Evolutionary conservation across 306 rosid species (phyloP), one percentile per base, ranked within the genome.

Genomic region (Amphicarpaea edgeworthii): DNA sequence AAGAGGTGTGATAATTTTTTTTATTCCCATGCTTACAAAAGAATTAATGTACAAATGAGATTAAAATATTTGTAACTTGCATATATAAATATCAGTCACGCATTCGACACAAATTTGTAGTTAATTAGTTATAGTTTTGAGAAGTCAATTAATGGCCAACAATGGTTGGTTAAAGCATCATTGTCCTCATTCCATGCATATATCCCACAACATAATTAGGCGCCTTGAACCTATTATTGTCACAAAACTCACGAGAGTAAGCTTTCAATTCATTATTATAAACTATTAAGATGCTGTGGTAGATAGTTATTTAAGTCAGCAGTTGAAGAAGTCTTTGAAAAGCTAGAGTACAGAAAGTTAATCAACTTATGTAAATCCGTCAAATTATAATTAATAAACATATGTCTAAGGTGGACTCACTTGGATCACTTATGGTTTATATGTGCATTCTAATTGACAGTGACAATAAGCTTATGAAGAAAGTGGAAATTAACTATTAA

Each of bases 281-380:
- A 47, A 53, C 17, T 68, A n/a, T 20, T 66, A 23, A 80, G 41
- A 37, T 75, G 24, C 7, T 49, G 77, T 0, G 72, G 85, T 70
- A 50, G 78, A 70, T 76, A 49, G 57, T 53, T 28, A 76, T 76
- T 82, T 43, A 70, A 76, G 38, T 76, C 20, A 70, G 81, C 73
- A 23, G 54, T 76, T 81, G 77, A 64, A 42, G 74, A n/a, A 28
- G 38, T 30, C 3, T 54, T 54, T 15, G 53, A 17, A 49, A 74
- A 74, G n/a, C n/a, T n/a, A n/a, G 72, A 47, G 68, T 81, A 81
- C 73, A 37, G 15, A 26, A 51, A 61, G 32, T 38, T 54, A 60
- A 69, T 81, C 51, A 75, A 50, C 37, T 21, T 70, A 15, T 68
- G 72, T 14, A 28, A 61, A 9, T 20, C 34, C 16, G 70, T 68